Percentiles rank a stretch among this genome's conserved stretches.
phyloP scores from a whole-genome alignment of 139 green algal genomes.

The Chlorella sorokiniana region DNA sequence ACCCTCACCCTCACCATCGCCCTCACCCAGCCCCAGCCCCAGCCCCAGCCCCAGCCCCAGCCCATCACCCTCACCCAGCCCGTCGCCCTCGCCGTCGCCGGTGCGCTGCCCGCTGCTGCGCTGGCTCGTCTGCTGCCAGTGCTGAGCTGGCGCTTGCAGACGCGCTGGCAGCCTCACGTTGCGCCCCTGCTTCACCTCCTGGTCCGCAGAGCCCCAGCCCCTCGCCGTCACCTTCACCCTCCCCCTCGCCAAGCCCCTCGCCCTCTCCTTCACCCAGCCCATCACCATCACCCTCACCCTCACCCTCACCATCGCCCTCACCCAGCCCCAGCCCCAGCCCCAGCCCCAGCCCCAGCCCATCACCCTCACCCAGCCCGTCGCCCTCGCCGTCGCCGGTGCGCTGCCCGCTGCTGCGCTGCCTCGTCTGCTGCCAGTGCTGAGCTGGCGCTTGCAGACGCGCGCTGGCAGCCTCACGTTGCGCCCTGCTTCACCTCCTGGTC shows the following conservation, averaged over 20 bases:
- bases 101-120: not conserved
- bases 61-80: not conserved
- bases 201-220: too few species aligned
- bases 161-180: not conserved
- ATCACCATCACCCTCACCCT: not conserved
- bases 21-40: not conserved
- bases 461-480: too few species aligned
- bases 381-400: not conserved
- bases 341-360: not conserved
- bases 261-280: not conserved
- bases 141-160: not conserved
- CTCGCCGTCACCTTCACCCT: not conserved
- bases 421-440: too few species aligned
- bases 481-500: too few species aligned
- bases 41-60: not conserved
- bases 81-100: not conserved
- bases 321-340: too few species aligned
- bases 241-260: not conserved
- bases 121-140: not conserved
- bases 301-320: not conserved
- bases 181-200: not conserved
- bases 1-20: not conserved
- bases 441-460: too few species aligned
- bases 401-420: too few species aligned
- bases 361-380: not conserved